Conservation (phyloP, 352 stramenopile species). For the Thalassiosira hispida region DNA sequence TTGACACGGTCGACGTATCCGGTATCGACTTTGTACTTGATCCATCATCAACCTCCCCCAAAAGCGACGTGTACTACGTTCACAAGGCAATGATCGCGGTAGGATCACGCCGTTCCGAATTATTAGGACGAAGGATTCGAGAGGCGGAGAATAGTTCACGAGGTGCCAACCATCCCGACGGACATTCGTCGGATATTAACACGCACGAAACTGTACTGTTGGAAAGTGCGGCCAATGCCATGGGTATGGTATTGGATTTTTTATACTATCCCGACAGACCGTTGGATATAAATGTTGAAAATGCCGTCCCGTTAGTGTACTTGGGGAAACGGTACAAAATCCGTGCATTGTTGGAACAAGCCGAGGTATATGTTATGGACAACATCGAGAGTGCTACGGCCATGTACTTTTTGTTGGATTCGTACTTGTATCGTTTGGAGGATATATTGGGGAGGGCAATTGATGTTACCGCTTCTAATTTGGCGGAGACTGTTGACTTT, state of each 20-base stretch:
- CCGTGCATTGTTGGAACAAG: constrained; percentile 37
- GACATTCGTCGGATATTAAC: constrained; percentile 32
- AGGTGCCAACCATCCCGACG: constrained; percentile 17
- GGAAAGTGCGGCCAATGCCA: constrained; percentile 45
- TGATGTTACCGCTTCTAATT: constrained; percentile 50
- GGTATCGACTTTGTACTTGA: constrained; percentile 41
- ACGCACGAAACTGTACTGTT: constrained; percentile 48
- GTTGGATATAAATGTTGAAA: constrained; percentile 46
- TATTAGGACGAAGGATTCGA: constrained; percentile 49
- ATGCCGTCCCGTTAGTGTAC: constrained; percentile 56
- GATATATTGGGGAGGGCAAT: constrained; percentile 55
- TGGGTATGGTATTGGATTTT: constrained; percentile 50
- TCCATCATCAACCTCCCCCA: constrained; percentile 15
- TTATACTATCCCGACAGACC: constrained; percentile 43
- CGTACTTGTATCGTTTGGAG: constrained; percentile 49
- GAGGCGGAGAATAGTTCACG: constrained; percentile 34
- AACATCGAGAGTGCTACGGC: constrained; percentile 41
- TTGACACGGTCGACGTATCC: constrained; percentile 31
- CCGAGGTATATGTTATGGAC: constrained; percentile 40
- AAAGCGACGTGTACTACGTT: constrained; percentile 49
- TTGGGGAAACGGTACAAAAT: constrained; percentile 53
- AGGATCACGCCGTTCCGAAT: constrained; percentile 40
- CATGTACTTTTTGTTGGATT: constrained; percentile 52
- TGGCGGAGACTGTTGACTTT: constrained; percentile 49
- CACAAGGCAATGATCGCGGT: constrained; percentile 62